phyloP scores from a whole-genome alignment of 352 stramenopile genomes.

The Phytophthora tubulina region DNA sequence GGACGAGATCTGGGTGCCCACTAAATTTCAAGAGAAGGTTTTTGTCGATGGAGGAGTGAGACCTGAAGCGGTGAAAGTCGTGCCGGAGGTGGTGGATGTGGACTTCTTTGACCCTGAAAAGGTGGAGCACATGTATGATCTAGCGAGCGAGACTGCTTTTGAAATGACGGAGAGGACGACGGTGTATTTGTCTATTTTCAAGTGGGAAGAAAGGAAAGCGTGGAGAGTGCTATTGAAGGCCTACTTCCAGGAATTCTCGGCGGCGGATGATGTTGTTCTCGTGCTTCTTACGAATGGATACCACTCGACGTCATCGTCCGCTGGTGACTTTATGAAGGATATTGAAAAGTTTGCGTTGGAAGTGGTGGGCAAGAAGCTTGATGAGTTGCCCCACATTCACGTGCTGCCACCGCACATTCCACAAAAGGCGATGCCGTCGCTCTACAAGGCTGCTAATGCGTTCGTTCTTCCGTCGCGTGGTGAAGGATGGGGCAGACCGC shows the following conservation, averaged over 20 bases:
- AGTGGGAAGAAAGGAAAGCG: conserved; percentile 94
- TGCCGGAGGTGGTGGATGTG: conserved; percentile 91
- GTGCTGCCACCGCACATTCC: conserved; percentile 73
- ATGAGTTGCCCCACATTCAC: conserved; percentile 65
- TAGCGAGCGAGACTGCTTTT: conserved; percentile 45
- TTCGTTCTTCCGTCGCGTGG: conserved; percentile 93
- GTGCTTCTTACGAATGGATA: conserved; percentile 92
- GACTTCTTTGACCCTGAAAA: conserved; percentile 85
- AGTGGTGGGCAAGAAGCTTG: conserved; percentile 52
- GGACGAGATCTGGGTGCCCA: conserved; percentile 95
- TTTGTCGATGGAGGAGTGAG: conserved; percentile 74
- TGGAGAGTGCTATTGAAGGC: conserved; percentile 89
- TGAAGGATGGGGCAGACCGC: conserved; percentile 94
- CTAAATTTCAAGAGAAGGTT: conserved; percentile 81
- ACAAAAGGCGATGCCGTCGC: conserved; percentile 56
- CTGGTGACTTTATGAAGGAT: conserved; percentile 56
- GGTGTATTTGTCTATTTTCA: conserved; percentile 95
- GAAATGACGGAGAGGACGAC: conserved; percentile 58
- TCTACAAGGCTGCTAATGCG: conserved; percentile 85
- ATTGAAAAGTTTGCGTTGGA: conserved; percentile 69
- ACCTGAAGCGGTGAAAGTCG: conserved; percentile 65
- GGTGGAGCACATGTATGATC: conserved; percentile 59
- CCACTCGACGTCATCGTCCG: conserved; percentile 62
- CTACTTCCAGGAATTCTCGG: conserved; percentile 83
- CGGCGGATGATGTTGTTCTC: conserved; percentile 73